Conservation (phyloP, 2,329 filamentous ascomycete genomes). For the Paraphaeosphaeria minitans region DNA sequence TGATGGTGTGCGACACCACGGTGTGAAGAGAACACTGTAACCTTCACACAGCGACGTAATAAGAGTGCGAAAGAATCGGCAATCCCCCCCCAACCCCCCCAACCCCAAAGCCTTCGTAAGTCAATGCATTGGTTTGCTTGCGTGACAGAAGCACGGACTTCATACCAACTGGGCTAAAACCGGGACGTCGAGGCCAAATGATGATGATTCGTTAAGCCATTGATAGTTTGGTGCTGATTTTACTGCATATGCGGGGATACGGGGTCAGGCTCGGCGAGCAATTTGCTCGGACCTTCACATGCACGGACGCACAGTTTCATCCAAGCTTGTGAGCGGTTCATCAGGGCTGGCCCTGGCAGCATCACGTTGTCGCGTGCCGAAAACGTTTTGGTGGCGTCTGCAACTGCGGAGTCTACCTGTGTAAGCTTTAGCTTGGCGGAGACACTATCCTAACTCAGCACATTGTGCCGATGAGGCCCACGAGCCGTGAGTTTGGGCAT, state of each 20-base stretch:
- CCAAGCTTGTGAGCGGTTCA: slow-evolving; percentile 10
- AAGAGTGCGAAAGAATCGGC: background rate
- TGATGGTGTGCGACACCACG: background rate
- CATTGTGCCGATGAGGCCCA: slow-evolving; percentile 16
- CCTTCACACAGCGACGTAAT: background rate
- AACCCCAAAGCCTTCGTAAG: background rate
- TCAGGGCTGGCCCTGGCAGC: slow-evolving; percentile 20
- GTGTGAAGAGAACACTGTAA: background rate
- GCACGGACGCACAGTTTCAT: slow-evolving; percentile 8
- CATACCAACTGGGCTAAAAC: background rate
- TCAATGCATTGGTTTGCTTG: background rate
- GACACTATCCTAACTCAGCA: slow-evolving; percentile 19
- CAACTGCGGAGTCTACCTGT: slow-evolving; percentile 20
- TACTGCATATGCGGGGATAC: slow-evolving; percentile 14
- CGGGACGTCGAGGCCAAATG: background rate
- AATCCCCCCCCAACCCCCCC: no score
- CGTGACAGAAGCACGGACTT: background rate
- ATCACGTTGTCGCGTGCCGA: slow-evolving; percentile 17
- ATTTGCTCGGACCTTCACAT: slow-evolving; percentile 14
- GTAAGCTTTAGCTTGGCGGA: slow-evolving; percentile 30
- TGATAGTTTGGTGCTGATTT: slow-evolving; percentile 1
- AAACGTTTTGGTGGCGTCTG: slow-evolving; percentile 21
- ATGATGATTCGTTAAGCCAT: background rate
- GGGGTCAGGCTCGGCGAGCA: slow-evolving; percentile 4
- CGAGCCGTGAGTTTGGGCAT: slow-evolving; percentile 13